Conservation (phyloP, 306 rosid genomes). For the Dryas alaskensis region DNA sequence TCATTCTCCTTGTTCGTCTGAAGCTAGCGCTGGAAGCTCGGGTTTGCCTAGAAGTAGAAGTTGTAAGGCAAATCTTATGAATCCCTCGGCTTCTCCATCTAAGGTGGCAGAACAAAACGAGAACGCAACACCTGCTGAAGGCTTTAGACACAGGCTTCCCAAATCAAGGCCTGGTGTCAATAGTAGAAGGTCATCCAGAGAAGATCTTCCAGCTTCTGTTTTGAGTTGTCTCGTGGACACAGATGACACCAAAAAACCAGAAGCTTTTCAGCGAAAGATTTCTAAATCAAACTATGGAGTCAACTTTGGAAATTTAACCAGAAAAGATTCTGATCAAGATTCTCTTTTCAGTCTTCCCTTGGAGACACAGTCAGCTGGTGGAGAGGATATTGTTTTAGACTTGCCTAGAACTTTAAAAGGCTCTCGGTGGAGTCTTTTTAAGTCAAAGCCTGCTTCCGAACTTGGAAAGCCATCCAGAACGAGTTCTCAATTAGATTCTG, state of each 20-base stretch:
- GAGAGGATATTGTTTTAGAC: constrained; percentile 3
- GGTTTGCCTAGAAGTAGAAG: constrained; percentile 49
- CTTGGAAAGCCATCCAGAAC: background rate
- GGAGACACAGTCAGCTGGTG: constrained; percentile 6
- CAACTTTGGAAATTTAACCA: background rate
- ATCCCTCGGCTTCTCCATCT: constrained; percentile 23
- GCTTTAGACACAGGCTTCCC: constrained; percentile 23
- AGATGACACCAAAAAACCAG: constrained; percentile 23
- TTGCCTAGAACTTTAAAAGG: constrained; percentile 15
- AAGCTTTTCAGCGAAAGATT: background rate
- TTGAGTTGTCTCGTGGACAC: constrained; percentile 21
- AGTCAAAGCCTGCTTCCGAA: constrained; percentile 13
- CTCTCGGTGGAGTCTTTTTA: constrained; percentile 17
- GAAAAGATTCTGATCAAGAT: constrained; percentile 20
- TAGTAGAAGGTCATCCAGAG: constrained; percentile 32
- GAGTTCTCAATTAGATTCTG: constrained; percentile 13
- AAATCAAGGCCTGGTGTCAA: constrained; percentile 30
- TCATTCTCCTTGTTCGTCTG: constrained; percentile 37
- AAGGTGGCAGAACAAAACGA: constrained; percentile 35
- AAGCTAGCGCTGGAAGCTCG: constrained; percentile 24
- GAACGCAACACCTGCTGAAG: constrained; percentile 13
- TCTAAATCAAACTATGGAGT: constrained; percentile 9
- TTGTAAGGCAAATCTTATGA: constrained; percentile 38
- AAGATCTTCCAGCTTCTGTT: constrained; percentile 28
- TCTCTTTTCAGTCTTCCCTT: constrained; percentile 13